phyloP scores from a whole-genome alignment of 1,284 basidiomycete genomes.

The Pseudozyma tsukubaensis region DNA sequence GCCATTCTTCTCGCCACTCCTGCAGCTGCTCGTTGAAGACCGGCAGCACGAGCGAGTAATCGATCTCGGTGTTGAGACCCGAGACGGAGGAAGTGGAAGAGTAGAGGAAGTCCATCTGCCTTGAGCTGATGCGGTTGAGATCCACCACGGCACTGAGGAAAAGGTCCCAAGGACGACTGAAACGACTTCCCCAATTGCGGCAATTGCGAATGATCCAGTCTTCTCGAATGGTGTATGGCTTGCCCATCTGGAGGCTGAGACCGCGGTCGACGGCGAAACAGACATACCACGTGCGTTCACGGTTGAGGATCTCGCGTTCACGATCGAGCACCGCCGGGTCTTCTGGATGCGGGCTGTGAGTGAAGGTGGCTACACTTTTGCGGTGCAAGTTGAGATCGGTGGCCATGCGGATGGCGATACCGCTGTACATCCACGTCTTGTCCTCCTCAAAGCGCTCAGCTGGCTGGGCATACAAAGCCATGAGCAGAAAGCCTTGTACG shows the following conservation, averaged over 20 bases:
- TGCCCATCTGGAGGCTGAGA: slow-evolving; percentile 88
- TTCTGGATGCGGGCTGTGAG: slow-evolving; percentile 65
- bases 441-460: slow-evolving; percentile 85
- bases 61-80: slow-evolving; percentile 85
- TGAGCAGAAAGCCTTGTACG: slow-evolving; percentile 69
- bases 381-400: slow-evolving; percentile 95
- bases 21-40: slow-evolving; percentile 84
- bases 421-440: slow-evolving; percentile 80
- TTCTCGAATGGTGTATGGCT: slow-evolving; percentile 86
- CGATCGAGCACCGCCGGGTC: slow-evolving; percentile 71
- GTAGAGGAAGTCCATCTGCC: slow-evolving; percentile 89
- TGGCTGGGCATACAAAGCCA: slow-evolving; percentile 69
- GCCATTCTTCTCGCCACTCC: slow-evolving; percentile 78
- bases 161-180: slow-evolving; percentile 64
- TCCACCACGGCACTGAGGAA: slow-evolving; percentile 60
- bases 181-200: slow-evolving; percentile 73
- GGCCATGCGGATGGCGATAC: slow-evolving; percentile 80
- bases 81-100: slow-evolving; percentile 83
- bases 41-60: slow-evolving; percentile 85
- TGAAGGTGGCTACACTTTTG: slow-evolving; percentile 77
- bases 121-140: slow-evolving; percentile 71
- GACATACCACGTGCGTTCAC: slow-evolving; percentile 92
- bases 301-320: slow-evolving; percentile 88
- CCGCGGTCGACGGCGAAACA: slow-evolving; percentile 89
- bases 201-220: slow-evolving; percentile 85